phyloP scores from a whole-genome alignment of 768 basidiomycete species.

The Psilocybe cubensis region DNA sequence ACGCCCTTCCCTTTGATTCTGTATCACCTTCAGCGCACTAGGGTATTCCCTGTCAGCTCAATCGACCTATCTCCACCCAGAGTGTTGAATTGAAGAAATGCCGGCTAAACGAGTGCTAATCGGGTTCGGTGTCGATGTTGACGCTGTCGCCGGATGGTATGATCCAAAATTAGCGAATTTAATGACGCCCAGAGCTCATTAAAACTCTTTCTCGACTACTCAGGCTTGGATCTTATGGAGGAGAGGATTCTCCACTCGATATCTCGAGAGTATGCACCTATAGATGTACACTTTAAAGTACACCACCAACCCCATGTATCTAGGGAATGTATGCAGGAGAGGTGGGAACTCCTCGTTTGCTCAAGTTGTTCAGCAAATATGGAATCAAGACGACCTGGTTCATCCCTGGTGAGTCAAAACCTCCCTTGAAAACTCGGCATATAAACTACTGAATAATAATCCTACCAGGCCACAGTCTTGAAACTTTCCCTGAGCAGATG shows the following conservation, averaged over 20 bases:
- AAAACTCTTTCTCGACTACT: not conserved
- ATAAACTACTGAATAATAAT: too few relatives aligned
- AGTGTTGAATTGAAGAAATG: too few relatives aligned
- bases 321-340: slow-evolving; percentile 77
- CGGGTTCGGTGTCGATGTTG: slow-evolving; percentile 74
- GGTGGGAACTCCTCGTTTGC: slow-evolving; percentile 67
- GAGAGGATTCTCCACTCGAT: slow-evolving; percentile 72
- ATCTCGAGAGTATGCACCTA: slow-evolving; percentile 55
- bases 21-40: too few relatives aligned
- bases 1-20: too few relatives aligned
- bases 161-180: not conserved
- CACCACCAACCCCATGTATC: not conserved
- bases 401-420: slow-evolving; percentile 55
- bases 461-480: slow-evolving; percentile 71
- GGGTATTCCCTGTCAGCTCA: too few relatives aligned
- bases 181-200: not conserved
- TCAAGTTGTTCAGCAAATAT: slow-evolving; percentile 76
- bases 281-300: not conserved
- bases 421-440: not conserved
- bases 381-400: slow-evolving; percentile 74
- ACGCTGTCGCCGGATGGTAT: slow-evolving; percentile 78
- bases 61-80: too few relatives aligned
- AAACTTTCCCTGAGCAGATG: slow-evolving; percentile 76
- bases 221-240: slow-evolving; percentile 79
- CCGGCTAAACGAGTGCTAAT: slow-evolving; percentile 56